Conservation (phyloP, 768 basidiomycete species). For the Amanita subjunquillea region DNA sequence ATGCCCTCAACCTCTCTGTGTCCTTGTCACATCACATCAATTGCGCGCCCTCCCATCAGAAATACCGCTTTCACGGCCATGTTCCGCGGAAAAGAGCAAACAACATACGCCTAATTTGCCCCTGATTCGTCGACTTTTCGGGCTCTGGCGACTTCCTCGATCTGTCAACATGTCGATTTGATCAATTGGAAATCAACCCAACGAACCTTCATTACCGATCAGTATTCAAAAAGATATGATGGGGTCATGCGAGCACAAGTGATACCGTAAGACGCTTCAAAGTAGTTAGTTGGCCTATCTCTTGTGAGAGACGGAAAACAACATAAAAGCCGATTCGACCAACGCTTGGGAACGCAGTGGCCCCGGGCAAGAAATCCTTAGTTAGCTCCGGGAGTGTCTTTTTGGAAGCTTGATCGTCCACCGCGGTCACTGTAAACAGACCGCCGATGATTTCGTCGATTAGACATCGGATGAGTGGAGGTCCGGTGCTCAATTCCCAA, state of each 20-base stretch:
- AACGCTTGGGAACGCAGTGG: neutral
- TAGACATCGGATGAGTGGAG: neutral
- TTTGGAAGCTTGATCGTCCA: neutral
- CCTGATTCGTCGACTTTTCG: neutral
- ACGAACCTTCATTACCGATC: neutral
- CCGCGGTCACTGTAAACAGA: neutral
- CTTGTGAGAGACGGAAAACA: no score
- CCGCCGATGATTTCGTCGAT: neutral
- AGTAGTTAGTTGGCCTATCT: neutral
- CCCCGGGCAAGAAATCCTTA: neutral
- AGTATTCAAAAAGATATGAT: neutral
- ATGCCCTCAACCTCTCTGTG: neutral
- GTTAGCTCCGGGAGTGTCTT: neutral
- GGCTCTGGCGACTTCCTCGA: neutral
- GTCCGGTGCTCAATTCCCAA: no score
- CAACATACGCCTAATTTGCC: neutral
- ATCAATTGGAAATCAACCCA: neutral
- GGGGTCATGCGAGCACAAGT: neutral
- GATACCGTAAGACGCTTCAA: neutral
- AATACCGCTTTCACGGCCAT: neutral
- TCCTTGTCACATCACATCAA: neutral
- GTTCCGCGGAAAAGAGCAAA: neutral
- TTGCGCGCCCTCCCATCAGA: neutral
- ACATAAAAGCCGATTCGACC: no score
- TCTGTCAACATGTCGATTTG: neutral